Percentiles rank a stretch among this genome's conserved stretches.
phyloP scores from a whole-genome alignment of 2,329 filamentous ascomycete species.

The Torrubiellomyces zombiae region DNA sequence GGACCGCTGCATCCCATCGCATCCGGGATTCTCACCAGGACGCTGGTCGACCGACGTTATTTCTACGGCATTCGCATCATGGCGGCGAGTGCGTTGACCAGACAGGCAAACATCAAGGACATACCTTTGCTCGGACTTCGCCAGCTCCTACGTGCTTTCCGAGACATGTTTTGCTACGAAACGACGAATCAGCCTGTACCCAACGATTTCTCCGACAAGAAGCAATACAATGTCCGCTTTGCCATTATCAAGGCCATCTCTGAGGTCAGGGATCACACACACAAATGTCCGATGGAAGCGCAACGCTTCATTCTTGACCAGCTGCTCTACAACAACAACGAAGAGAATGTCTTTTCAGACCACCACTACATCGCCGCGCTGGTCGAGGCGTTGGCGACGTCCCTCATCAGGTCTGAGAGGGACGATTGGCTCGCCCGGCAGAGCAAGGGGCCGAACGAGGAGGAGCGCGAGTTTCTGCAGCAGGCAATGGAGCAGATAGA shows the following conservation, averaged over 20 bases:
- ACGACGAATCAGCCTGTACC: constrained; percentile 64
- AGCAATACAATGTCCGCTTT: constrained; percentile 69
- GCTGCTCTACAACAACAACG: constrained; percentile 86
- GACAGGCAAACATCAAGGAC: constrained; percentile 53
- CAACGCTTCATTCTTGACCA: constrained; percentile 79
- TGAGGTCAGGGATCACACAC: constrained; percentile 53
- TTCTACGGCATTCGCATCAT: constrained; percentile 83
- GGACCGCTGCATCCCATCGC: constrained; percentile 61
- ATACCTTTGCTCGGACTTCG: constrained; percentile 60
- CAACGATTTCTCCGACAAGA: constrained; percentile 83
- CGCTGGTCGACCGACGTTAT: constrained; percentile 79
- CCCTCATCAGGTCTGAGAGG: constrained; percentile 33
- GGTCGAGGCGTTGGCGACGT: constrained; percentile 44
- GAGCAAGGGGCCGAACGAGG: constrained; percentile 26
- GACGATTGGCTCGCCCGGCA: constrained; percentile 27
- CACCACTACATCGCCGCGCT: constrained; percentile 74
- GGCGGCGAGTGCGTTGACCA: constrained; percentile 63
- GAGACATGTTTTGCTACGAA: constrained; percentile 73
- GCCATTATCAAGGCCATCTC: constrained; percentile 71
- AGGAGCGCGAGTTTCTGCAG: constrained; percentile 32
- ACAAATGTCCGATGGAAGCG: constrained; percentile 62
- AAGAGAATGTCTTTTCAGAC: constrained; percentile 76
- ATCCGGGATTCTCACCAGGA: constrained; percentile 77
- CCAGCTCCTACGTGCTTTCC: constrained; percentile 74
- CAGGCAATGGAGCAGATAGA: constrained; percentile 46